Conservation (phyloP, 1,139 yeast species). For the Geotrichum europaeum region DNA sequence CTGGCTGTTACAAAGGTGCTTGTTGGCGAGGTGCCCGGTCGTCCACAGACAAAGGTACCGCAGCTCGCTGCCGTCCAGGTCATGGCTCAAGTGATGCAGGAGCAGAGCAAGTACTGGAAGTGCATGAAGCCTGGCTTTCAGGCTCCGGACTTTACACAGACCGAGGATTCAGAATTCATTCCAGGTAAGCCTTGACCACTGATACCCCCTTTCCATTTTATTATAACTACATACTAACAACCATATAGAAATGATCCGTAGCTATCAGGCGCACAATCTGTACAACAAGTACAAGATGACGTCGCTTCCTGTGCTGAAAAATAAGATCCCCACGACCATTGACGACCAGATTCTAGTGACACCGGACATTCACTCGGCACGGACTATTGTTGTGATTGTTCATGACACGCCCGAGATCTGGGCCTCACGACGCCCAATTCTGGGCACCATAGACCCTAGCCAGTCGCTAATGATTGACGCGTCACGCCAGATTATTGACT, state of each 20-base stretch:
- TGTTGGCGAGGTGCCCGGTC: constrained; percentile 93
- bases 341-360: constrained; percentile 74
- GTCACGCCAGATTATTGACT: constrained; percentile 48
- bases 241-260: constrained; percentile 57
- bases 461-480: constrained; percentile 65
- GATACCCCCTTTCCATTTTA: not conserved
- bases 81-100: constrained; percentile 73
- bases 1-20: constrained; percentile 86
- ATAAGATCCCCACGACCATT: constrained; percentile 34
- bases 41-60: constrained; percentile 59
- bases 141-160: constrained; percentile 28
- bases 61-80: constrained; percentile 65
- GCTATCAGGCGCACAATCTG: constrained; percentile 57
- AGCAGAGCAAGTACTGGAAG: constrained; percentile 85
- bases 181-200: constrained; percentile 1
- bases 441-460: constrained; percentile 70
- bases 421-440: constrained; percentile 77
- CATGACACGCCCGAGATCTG: constrained; percentile 94
- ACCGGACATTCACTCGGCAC: constrained; percentile 59
- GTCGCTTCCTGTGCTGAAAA: constrained; percentile 59
- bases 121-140: constrained; percentile 68
- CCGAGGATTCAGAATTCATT: constrained; percentile 16
- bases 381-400: constrained; percentile 60
- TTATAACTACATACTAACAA: not conserved
- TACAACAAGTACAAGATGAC: constrained; percentile 55